Conservation (phyloP, 108 stramenopile species). For the Skeletonema costatum region DNA sequence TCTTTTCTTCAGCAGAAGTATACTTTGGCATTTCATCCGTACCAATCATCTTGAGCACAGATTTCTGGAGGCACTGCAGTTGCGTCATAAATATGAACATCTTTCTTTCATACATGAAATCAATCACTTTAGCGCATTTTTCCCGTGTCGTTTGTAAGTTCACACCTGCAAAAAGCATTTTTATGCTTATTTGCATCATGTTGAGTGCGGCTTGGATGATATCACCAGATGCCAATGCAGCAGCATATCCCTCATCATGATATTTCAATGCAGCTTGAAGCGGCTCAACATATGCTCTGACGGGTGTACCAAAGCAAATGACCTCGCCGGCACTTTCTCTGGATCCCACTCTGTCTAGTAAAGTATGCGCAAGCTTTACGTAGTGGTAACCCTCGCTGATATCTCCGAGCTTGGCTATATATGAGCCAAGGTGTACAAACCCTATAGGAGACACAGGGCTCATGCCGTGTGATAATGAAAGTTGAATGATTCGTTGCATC, state of each 20-base stretch:
- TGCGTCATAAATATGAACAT: too few relatives aligned
- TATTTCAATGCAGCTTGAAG: neutral
- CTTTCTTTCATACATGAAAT: too few relatives aligned
- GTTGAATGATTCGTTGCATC: conserved; percentile 3
- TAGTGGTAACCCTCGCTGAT: conserved; percentile 13
- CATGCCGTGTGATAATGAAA: conserved; percentile 8
- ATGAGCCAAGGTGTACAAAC: conserved; percentile 14
- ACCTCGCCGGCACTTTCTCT: conserved; percentile 13
- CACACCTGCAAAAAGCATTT: too few relatives aligned
- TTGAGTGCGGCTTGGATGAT: neutral
- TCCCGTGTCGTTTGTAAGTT: too few relatives aligned
- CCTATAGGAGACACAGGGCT: conserved; percentile 7
- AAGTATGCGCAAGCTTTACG: neutral
- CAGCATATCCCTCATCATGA: neutral
- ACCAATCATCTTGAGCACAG: too few relatives aligned
- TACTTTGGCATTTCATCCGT: too few relatives aligned
- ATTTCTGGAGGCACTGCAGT: too few relatives aligned
- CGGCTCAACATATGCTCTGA: conserved; percentile 8
- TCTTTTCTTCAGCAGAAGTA: too few relatives aligned
- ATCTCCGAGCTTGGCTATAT: conserved; percentile 5
- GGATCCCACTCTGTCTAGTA: conserved; percentile 5
- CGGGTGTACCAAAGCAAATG: neutral
- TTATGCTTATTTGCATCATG: too few relatives aligned
- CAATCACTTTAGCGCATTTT: too few relatives aligned
- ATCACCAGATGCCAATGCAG: conserved; percentile 23